Base-by-base conservation (phyloP, 805 yeast genomes). In the Ogataea pignaliae region DNA sequence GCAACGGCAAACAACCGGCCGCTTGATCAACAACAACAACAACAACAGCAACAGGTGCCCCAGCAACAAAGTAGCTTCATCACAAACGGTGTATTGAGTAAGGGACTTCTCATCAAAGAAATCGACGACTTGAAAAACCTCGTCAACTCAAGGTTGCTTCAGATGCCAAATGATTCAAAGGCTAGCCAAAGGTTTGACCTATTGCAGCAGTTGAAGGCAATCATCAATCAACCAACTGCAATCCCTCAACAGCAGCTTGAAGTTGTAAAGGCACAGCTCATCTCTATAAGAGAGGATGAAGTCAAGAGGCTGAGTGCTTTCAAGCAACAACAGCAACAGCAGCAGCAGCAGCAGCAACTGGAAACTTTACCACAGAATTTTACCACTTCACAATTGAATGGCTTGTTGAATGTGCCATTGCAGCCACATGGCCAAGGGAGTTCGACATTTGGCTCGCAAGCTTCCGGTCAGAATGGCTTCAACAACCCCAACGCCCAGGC, bases 1-100 rank as follows among this genome's bases (percentile, higher is more conserved):
- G 85, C 82, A 29, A 76, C 83, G 17, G 71, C 78, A 10, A 57
- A 70, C 26, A 61, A 57, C 42, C 55, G 58, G 38, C 52, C 56
- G 15, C 54, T 55, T 13, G 44, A 42, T 32, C 31, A 33, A 15
- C 53, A 21, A 7, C 26, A 21, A 7, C 26, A 21, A 21, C 31
- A 33, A 15, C 53, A 21, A 7, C 26, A 21, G 26, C 26, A 21
- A 21, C 26, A 21, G 26, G 26, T 21, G 26, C 33, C 38, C 17
- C 42, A 32, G 29, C 46, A 43, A 17, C 18, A 10, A 10, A n/a
- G 33, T 13, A 30, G 14, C 14, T n/a, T 12, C 8, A 8, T 34
- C 10, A 21, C 12, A 16, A 39, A 36, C 28, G 48, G 41, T 3
- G 49, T 49, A 21, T 34, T 53, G 12, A 46, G 44, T 26, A 54